These are phyloP conservation scores for Grosmannia penicillata DNA, from an alignment of 2,329 filamentous ascomycete species.

Conservation along the genomic window DNA sequence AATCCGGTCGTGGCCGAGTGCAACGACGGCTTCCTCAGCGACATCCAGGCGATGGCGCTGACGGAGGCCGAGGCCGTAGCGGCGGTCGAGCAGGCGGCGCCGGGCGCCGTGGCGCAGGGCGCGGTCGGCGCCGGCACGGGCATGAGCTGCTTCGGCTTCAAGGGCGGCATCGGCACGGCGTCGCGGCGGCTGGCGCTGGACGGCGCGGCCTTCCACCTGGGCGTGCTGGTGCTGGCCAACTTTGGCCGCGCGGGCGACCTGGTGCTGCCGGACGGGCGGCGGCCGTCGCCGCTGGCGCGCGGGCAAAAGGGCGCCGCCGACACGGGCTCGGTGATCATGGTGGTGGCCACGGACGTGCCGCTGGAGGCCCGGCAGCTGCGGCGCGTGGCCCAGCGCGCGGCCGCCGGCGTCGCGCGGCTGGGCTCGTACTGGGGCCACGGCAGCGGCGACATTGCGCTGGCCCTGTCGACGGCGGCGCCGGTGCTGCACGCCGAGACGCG, in stretches of 20 bases:
- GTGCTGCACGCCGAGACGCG: constrained; percentile 38
- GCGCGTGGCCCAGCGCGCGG: constrained; percentile 23
- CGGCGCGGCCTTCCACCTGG: constrained; percentile 35
- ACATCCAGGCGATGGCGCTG: constrained; percentile 39
- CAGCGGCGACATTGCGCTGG: constrained; percentile 53
- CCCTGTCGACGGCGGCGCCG: constrained; percentile 46
- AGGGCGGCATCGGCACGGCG: constrained; percentile 50
- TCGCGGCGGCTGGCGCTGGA: constrained; percentile 21
- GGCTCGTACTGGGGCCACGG: constrained; percentile 47
- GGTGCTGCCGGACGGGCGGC: constrained; percentile 28
- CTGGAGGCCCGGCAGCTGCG: constrained; percentile 22
- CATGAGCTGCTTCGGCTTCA: constrained; percentile 52
- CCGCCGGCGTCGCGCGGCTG: constrained; percentile 43
- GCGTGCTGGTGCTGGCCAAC: constrained; percentile 49
- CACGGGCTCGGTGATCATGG: constrained; percentile 46
- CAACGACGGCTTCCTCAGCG: constrained; percentile 45
- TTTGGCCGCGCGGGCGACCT: constrained; percentile 44
- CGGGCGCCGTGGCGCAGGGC: constrained; percentile 41
- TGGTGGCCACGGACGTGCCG: constrained; percentile 34
- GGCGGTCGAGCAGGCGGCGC: constrained; percentile 35
- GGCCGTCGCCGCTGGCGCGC: constrained; percentile 19
- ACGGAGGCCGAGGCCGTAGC: constrained; percentile 35
- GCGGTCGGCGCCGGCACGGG: constrained; percentile 53
- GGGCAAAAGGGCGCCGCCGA: constrained; percentile 25
- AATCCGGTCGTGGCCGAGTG: constrained; percentile 19